phyloP scores from a whole-genome alignment of 2,329 filamentous ascomycete genomes.

The Colletotrichum sp. region DNA sequence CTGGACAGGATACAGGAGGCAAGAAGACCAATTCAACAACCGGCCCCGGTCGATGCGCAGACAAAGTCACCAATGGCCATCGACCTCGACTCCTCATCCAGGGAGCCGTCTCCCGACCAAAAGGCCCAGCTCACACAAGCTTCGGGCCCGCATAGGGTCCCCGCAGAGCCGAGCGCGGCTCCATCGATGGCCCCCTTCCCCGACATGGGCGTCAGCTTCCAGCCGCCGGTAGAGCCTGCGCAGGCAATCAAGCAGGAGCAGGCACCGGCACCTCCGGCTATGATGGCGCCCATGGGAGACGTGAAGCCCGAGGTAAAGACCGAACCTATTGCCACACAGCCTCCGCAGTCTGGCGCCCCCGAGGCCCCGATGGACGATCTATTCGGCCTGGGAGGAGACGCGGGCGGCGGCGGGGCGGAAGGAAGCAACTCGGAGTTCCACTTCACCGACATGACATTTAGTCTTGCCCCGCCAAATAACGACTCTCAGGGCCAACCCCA shows the following conservation, averaged over 20 bases:
- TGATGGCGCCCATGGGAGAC: constrained; percentile 31
- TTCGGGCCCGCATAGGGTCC: constrained; percentile 9
- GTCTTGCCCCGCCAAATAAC: constrained; percentile 49
- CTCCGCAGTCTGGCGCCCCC: constrained; percentile 24
- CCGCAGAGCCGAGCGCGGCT: constrained; percentile 18
- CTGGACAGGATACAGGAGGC: constrained; percentile 44
- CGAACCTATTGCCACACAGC: constrained; percentile 9
- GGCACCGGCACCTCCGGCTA: constrained; percentile 20
- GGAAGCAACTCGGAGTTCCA: constrained; percentile 43
- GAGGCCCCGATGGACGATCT: constrained; percentile 23
- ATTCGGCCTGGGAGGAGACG: constrained; percentile 10
- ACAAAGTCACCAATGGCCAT: constrained; percentile 40
- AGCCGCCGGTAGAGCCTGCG: constrained; percentile 24
- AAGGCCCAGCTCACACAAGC: not conserved
- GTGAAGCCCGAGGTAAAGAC: constrained; percentile 31
- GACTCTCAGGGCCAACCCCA: constrained; percentile 30
- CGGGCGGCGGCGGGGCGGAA: constrained; percentile 9
- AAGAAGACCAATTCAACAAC: constrained; percentile 19
- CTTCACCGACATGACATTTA: constrained; percentile 64
- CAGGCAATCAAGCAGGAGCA: constrained; percentile 17
- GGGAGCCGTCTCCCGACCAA: constrained; percentile 5
- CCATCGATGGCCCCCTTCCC: constrained; percentile 60
- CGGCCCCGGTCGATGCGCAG: constrained; percentile 36
- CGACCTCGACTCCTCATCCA: constrained; percentile 40
- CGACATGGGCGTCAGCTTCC: constrained; percentile 58